Evolutionary conservation across 306 rosid genomes (phyloP).

Genomic region (Boehmeria nivea): DNA sequence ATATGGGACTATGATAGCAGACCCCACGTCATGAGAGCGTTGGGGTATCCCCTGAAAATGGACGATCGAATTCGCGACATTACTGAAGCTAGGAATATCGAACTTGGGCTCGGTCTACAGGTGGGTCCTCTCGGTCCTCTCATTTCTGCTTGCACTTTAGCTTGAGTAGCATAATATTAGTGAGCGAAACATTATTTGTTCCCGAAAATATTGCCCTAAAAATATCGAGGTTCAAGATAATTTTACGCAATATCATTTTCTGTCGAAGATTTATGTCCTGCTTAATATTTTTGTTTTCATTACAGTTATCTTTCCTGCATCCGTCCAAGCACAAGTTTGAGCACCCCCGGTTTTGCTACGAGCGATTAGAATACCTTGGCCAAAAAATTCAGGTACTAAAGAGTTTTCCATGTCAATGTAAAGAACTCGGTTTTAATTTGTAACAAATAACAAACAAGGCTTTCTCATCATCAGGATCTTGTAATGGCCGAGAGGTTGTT

Average conservation of each 20-base stretch:
- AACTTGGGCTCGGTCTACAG: constrained; percentile 97
- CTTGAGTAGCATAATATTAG: no score
- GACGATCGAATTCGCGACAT: constrained; percentile 67
- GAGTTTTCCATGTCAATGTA: constrained; percentile 19
- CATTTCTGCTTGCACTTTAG: constrained; percentile 7
- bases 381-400: constrained; percentile 80
- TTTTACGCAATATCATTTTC: not conserved
- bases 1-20: constrained; percentile 84
- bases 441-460: no score
- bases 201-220: no score
- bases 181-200: no score
- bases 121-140: constrained; percentile 31
- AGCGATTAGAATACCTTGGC: constrained; percentile 84
- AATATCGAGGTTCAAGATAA: no score
- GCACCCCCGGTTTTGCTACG: constrained; percentile 93
- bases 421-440: constrained; percentile 3
- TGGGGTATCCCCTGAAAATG: constrained; percentile 71
- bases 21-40: constrained; percentile 61
- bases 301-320: constrained; percentile 85
- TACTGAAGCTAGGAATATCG: constrained; percentile 75
- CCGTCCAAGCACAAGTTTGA: constrained; percentile 90
- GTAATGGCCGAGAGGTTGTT: constrained; percentile 92
- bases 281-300: constrained; percentile 17
- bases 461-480: constrained; percentile 51
- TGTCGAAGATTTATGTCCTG: constrained; percentile 1